Percentiles rank a stretch among this genome's conserved stretches.
phyloP scores from a whole-genome alignment of 768 basidiomycete species.

The Boletus vermiculosoides region DNA sequence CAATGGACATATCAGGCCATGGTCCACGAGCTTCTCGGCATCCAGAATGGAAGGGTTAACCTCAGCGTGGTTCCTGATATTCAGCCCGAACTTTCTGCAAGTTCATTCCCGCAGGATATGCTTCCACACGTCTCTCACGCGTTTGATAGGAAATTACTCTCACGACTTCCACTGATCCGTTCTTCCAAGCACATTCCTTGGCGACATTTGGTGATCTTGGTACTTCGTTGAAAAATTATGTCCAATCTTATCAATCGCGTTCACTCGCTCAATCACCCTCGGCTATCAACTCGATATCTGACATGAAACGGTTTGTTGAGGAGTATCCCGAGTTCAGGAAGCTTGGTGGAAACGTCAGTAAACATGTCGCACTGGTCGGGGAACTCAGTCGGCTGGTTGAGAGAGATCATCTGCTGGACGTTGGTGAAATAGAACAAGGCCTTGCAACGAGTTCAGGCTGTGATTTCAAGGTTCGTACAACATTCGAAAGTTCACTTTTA shows the following conservation, averaged over 20 bases:
- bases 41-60: conserved; percentile 92
- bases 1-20: conserved; percentile 99
- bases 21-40: conserved; percentile 94
- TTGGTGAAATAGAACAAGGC: conserved; percentile 95
- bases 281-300: conserved; percentile 87
- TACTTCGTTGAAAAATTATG: conserved; percentile 86
- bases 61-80: conserved; percentile 83
- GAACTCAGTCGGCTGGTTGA: conserved; percentile 91
- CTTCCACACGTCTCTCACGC: conserved; percentile 12
- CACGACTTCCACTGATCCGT: conserved; percentile 86
- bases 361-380: conserved; percentile 95
- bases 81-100: conserved; percentile 77
- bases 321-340: conserved; percentile 98
- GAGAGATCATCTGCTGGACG: conserved; percentile 78
- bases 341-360: conserved; percentile 96
- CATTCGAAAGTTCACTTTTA: background rate
- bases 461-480: conserved; percentile 70
- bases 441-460: conserved; percentile 89
- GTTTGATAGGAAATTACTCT: conserved; percentile 82
- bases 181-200: conserved; percentile 87
- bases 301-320: conserved; percentile 98
- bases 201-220: conserved; percentile 97
- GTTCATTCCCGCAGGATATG: conserved; percentile 23
- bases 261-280: conserved; percentile 74
- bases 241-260: conserved; percentile 86